These are phyloP conservation scores for Pouteria glomerata DNA, from an alignment of 148 eudicot genomes.

Conservation along the genomic window DNA sequence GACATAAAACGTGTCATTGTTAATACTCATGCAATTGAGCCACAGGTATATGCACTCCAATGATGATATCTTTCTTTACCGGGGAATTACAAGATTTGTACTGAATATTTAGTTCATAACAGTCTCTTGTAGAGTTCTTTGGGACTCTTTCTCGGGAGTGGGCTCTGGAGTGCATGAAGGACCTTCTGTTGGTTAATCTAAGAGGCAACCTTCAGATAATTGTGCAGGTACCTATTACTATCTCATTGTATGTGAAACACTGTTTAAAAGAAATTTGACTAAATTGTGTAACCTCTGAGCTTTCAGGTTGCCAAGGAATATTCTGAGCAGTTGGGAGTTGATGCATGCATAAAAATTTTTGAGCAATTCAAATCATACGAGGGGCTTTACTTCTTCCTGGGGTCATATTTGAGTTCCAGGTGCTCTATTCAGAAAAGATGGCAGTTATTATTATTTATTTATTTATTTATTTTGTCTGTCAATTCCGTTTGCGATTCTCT, in stretches of 20 bases:
- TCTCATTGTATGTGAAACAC: slow-evolving; percentile 1
- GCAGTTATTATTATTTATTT: too few relatives aligned
- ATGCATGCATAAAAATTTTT: slow-evolving; percentile 84
- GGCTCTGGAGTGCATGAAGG: slow-evolving; percentile 99
- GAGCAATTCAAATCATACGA: slow-evolving; percentile 97
- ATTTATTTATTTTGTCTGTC: background rate
- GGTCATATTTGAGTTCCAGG: slow-evolving; percentile 96
- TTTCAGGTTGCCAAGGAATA: slow-evolving; percentile 96
- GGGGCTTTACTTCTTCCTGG: slow-evolving; percentile 91
- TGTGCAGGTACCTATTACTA: slow-evolving; percentile 63
- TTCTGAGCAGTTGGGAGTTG: slow-evolving; percentile 85
- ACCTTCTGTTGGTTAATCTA: slow-evolving; percentile 81
- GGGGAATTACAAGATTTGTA: background rate
- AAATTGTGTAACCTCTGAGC: background rate
- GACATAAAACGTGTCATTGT: slow-evolving; percentile 96
- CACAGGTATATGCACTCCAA: slow-evolving; percentile 53
- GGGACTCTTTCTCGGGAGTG: slow-evolving; percentile 94
- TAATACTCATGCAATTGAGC: slow-evolving; percentile 97
- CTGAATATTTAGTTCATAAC: slow-evolving; percentile 16
- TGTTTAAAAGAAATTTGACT: background rate
- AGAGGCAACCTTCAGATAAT: slow-evolving; percentile 97
- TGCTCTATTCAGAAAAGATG: slow-evolving; percentile 18
- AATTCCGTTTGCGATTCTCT: background rate
- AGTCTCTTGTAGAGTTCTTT: slow-evolving; percentile 96
- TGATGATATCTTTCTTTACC: background rate